Conservation (phyloP, 495 filamentous ascomycete genomes). For the Xylaria castorea region DNA sequence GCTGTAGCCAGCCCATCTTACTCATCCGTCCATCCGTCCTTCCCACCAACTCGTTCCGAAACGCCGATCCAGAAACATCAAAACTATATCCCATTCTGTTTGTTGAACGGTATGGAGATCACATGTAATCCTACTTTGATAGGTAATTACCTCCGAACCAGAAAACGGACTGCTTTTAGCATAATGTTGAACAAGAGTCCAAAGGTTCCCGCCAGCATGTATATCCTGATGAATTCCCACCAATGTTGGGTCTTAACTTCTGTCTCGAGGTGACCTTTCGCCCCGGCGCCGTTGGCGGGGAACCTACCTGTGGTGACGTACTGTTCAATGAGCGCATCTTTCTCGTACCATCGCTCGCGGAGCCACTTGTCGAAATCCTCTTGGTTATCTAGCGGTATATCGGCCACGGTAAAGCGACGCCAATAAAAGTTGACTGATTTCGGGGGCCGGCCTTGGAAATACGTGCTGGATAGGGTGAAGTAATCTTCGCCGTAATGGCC, state of each 20-base stretch:
- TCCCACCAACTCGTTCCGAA: background rate
- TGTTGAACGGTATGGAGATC: background rate
- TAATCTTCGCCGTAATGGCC: constrained; percentile 77
- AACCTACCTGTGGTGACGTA: constrained; percentile 74
- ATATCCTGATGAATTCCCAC: constrained; percentile 61
- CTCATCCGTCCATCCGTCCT: background rate
- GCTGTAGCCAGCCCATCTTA: background rate
- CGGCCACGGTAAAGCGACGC: constrained; percentile 70
- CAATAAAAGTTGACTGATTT: constrained; percentile 88
- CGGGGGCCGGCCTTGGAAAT: constrained; percentile 77
- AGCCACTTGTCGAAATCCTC: constrained; percentile 77
- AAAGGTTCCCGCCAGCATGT: constrained; percentile 48
- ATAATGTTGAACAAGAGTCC: constrained; percentile 45
- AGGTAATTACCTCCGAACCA: constrained; percentile 11
- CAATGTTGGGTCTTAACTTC: constrained; percentile 53
- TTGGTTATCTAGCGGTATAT: constrained; percentile 69
- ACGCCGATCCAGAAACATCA: constrained; percentile 11
- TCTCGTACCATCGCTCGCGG: constrained; percentile 77
- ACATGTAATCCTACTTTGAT: background rate
- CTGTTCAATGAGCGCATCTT: constrained; percentile 75
- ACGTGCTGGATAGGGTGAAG: constrained; percentile 75
- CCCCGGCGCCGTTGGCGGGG: constrained; percentile 54
- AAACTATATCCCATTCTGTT: background rate
- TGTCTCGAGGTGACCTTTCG: constrained; percentile 53
- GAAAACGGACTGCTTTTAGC: constrained; percentile 31